Conservation (phyloP, 225 moss, liverwort and hornwort species). For the Marchantia polymorpha region DNA sequence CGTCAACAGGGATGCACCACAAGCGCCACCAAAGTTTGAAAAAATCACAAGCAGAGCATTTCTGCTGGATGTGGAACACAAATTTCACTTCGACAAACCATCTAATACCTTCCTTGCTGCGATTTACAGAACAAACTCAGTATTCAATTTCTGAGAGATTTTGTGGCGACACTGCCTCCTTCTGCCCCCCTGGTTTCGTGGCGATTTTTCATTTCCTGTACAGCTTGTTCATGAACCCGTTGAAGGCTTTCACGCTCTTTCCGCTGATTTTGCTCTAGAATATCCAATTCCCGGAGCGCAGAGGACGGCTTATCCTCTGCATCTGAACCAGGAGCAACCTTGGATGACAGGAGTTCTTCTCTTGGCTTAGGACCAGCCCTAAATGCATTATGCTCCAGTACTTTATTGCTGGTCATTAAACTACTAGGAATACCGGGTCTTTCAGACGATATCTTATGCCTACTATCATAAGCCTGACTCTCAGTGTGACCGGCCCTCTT, state of each 20-base stretch:
- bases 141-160: slow-evolving; percentile 16
- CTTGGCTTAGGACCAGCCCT: not conserved
- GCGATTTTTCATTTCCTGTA: not conserved
- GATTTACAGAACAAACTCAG: slow-evolving; percentile 5
- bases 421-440: not conserved
- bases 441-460: not conserved
- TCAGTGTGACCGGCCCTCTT: not conserved
- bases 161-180: slow-evolving; percentile 13
- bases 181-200: slow-evolving; percentile 1
- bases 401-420: not conserved
- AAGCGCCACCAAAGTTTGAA: slow-evolving; percentile 13
- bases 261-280: not conserved
- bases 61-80: slow-evolving; percentile 20
- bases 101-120: slow-evolving; percentile 21
- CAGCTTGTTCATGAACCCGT: slow-evolving; percentile 16
- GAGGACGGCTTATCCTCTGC: slow-evolving; percentile 1
- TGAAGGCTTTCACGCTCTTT: slow-evolving; percentile 12
- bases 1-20: slow-evolving; percentile 20
- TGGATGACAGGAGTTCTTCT: slow-evolving; percentile 1
- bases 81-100: slow-evolving; percentile 15
- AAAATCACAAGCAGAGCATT: slow-evolving; percentile 7
- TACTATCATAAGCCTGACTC: not conserved
- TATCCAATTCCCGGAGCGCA: not conserved
- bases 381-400: slow-evolving; percentile 3
- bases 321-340: slow-evolving; percentile 7